Evolutionary conservation across 345 rosid species (phyloP).

Genomic region (Gossypium raimondii): DNA sequence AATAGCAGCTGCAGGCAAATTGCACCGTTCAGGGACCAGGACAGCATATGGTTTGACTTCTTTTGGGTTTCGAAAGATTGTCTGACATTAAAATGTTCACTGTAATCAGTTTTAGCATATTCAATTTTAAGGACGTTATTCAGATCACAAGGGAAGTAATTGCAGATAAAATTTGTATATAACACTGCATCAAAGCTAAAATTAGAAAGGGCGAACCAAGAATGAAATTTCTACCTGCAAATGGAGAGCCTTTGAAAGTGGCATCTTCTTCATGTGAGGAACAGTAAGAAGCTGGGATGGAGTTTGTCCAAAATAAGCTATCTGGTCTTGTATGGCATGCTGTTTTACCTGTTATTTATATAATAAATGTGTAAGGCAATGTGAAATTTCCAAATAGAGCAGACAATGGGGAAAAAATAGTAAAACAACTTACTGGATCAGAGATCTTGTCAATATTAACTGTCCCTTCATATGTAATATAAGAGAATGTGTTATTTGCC

Average conservation of each 20-base stretch:
- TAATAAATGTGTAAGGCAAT: conserved; percentile 16
- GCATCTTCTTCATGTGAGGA: conserved; percentile 84
- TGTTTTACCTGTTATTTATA: conserved; percentile 66
- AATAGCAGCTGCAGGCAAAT: conserved; percentile 91
- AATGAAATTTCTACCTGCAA: conserved; percentile 56
- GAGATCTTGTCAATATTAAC: conserved; percentile 84
- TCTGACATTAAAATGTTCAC: conserved; percentile 43
- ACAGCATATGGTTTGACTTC: conserved; percentile 74
- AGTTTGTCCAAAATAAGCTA: conserved; percentile 98
- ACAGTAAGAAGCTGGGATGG: conserved; percentile 89
- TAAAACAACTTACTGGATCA: conserved; percentile 62
- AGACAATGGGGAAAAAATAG: neutral
- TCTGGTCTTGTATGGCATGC: conserved; percentile 92
- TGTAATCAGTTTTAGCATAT: neutral
- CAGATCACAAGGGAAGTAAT: conserved; percentile 7
- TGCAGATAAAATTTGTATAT: neutral
- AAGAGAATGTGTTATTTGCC: conserved; percentile 91
- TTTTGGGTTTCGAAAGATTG: conserved; percentile 84
- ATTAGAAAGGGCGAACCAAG: neutral
- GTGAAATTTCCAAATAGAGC: conserved; percentile 16
- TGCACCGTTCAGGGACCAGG: conserved; percentile 82
- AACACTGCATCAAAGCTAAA: conserved; percentile 4
- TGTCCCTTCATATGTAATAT: conserved; percentile 95
- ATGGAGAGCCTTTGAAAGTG: conserved; percentile 76
- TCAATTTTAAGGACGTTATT: neutral